Evolutionary conservation across 1,139 yeast genomes (phyloP).

Genomic region (Lizanozyma gosingica): DNA sequence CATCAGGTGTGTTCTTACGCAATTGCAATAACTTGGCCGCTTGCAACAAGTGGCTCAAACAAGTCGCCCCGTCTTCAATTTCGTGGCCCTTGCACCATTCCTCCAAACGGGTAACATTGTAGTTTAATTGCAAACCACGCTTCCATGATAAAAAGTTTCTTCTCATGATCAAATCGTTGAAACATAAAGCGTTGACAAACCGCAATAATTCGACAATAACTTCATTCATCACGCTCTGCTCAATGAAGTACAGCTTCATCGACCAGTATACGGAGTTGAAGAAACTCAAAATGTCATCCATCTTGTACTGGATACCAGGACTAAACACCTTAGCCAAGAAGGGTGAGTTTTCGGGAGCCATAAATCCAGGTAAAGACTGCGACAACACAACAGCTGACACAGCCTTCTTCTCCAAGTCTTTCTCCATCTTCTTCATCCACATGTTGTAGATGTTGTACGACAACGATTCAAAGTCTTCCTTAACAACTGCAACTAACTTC

Average conservation of each 20-base stretch:
- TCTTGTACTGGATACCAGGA: constrained; percentile 66
- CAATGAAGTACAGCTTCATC: constrained; percentile 86
- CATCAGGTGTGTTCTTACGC: constrained; percentile 83
- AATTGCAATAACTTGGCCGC: constrained; percentile 91
- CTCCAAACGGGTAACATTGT: constrained; percentile 91
- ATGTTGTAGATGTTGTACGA: constrained; percentile 92
- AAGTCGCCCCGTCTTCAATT: constrained; percentile 81
- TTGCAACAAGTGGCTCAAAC: constrained; percentile 83
- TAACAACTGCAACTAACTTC: constrained; percentile 82
- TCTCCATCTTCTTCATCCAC: constrained; percentile 96
- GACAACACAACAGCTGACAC: constrained; percentile 90
- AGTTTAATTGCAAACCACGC: constrained; percentile 93
- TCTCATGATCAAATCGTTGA: constrained; percentile 93
- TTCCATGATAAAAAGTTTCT: constrained; percentile 95
- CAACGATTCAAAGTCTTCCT: constrained; percentile 88
- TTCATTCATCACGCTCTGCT: constrained; percentile 74
- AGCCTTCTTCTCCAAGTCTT: constrained; percentile 83
- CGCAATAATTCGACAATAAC: constrained; percentile 78
- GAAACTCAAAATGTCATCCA: constrained; percentile 90
- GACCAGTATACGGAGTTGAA: constrained; percentile 91
- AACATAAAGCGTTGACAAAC: constrained; percentile 88
- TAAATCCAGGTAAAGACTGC: constrained; percentile 93
- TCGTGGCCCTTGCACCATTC: constrained; percentile 99
- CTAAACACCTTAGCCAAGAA: constrained; percentile 78
- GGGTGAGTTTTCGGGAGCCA: constrained; percentile 82